Conservation (phyloP, 352 stramenopile genomes). For the Pythium apleroticum region DNA sequence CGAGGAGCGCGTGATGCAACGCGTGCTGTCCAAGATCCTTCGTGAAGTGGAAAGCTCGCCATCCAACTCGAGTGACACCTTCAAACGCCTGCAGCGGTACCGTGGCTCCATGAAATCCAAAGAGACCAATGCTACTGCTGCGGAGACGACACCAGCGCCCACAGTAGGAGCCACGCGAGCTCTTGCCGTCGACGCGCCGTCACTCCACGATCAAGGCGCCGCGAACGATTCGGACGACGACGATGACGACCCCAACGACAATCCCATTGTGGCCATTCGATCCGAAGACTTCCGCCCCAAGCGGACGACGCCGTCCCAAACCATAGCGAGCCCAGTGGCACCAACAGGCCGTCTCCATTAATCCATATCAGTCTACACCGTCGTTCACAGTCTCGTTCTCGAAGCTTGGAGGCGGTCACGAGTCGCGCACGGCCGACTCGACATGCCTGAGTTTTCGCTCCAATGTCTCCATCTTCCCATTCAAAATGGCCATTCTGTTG, state of each 20-base stretch:
- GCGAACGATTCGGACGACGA: conserved; percentile 9
- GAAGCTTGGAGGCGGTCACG: not conserved
- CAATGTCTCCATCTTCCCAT: conserved; percentile 43
- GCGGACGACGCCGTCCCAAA: not conserved
- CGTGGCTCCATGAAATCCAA: conserved; percentile 31
- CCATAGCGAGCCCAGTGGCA: not conserved
- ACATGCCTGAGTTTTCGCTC: conserved; percentile 44
- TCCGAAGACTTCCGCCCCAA: conserved; percentile 18
- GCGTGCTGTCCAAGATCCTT: conserved; percentile 58
- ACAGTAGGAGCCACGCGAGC: not conserved
- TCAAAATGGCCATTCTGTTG: conserved; percentile 37
- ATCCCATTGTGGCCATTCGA: conserved; percentile 1
- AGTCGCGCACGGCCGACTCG: conserved; percentile 10
- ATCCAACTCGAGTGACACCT: conserved; percentile 38
- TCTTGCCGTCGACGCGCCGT: conserved; percentile 12
- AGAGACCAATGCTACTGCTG: not conserved
- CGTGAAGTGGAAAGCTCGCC: conserved; percentile 35
- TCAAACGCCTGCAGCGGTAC: conserved; percentile 46
- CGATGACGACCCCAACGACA: conserved; percentile 10
- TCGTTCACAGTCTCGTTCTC: too few species aligned
- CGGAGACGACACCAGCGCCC: not conserved
- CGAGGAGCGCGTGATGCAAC: conserved; percentile 66
- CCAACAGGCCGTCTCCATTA: not conserved
- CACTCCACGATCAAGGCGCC: not conserved
- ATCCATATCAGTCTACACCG: not conserved